phyloP scores from a whole-genome alignment of 2,329 filamentous ascomycete species.

The Aspergillus novofumigatus region DNA sequence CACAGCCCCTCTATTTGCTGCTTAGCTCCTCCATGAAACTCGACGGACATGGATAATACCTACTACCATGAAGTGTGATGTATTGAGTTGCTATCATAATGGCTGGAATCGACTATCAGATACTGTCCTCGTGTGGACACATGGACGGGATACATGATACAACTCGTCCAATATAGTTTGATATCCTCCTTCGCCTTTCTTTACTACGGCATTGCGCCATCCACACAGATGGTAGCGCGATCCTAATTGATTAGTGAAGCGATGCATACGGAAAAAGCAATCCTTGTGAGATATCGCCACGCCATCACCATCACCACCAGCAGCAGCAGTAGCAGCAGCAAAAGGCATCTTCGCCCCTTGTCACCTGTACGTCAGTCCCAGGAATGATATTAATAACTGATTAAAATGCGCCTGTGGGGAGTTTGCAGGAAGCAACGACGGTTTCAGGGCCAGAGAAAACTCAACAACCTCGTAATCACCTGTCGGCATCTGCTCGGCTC shows the following conservation, averaged over 20 bases:
- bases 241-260: background rate
- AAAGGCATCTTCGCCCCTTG: background rate
- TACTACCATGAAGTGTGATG: background rate
- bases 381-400: too few species aligned
- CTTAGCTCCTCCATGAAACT: background rate
- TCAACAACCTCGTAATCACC: background rate
- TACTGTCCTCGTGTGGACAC: too few species aligned
- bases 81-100: background rate
- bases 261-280: background rate
- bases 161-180: too few species aligned
- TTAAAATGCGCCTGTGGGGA: background rate
- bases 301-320: background rate
- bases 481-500: background rate
- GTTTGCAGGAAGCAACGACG: background rate
- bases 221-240: background rate
- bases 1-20: background rate
- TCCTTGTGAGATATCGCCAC: background rate
- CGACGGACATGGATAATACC: too few species aligned
- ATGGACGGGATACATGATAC: too few species aligned
- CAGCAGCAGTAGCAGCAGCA: background rate
- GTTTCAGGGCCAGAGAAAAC: background rate
- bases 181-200: background rate
- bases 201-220: background rate
- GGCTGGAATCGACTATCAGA: too few species aligned
- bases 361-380: background rate